Percentiles rank a stretch among this genome's conserved stretches.
These are phyloP conservation scores for Pseudogymnoascus sp. DNA, from an alignment of 2,329 filamentous ascomycete species.

Conservation along the genomic window DNA sequence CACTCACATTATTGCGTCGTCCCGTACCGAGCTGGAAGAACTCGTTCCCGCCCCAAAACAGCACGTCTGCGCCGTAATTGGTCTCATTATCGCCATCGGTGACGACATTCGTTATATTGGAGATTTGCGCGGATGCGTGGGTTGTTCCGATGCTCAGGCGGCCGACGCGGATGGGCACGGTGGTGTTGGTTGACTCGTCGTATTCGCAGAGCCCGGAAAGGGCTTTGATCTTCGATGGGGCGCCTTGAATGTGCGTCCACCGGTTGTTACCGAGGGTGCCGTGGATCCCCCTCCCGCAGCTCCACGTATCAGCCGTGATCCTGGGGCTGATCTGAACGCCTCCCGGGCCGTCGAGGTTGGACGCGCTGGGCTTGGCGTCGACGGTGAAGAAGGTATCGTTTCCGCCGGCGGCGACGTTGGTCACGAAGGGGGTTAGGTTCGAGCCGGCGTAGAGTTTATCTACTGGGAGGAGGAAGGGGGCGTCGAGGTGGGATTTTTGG, in stretches of 20 bases:
- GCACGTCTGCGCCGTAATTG: constrained; percentile 80
- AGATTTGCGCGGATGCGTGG: constrained; percentile 76
- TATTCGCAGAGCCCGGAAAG: constrained; percentile 83
- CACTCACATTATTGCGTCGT: constrained; percentile 70
- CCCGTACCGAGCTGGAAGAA: constrained; percentile 89
- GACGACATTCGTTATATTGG: constrained; percentile 65
- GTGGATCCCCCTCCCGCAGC: constrained; percentile 77
- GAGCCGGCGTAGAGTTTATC: constrained; percentile 65
- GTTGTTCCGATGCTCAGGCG: constrained; percentile 69
- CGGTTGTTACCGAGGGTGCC: constrained; percentile 77
- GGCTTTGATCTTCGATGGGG: constrained; percentile 71
- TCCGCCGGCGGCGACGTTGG: constrained; percentile 76
- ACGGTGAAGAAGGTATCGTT: constrained; percentile 81
- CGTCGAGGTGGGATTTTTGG: constrained; percentile 56
- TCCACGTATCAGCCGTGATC: constrained; percentile 72
- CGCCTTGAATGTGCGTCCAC: constrained; percentile 80
- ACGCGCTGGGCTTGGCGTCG: constrained; percentile 49
- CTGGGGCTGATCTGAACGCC: constrained; percentile 21
- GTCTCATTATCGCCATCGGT: constrained; percentile 61
- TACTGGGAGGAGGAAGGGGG: constrained; percentile 63
- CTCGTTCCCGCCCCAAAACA: constrained; percentile 96
- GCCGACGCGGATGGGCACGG: constrained; percentile 71
- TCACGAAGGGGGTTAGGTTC: constrained; percentile 58
- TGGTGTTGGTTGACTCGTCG: constrained; percentile 61
- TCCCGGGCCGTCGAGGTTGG: constrained; percentile 34